Conservation (phyloP, 306 rosid species). For the Sicyos baderoa region DNA sequence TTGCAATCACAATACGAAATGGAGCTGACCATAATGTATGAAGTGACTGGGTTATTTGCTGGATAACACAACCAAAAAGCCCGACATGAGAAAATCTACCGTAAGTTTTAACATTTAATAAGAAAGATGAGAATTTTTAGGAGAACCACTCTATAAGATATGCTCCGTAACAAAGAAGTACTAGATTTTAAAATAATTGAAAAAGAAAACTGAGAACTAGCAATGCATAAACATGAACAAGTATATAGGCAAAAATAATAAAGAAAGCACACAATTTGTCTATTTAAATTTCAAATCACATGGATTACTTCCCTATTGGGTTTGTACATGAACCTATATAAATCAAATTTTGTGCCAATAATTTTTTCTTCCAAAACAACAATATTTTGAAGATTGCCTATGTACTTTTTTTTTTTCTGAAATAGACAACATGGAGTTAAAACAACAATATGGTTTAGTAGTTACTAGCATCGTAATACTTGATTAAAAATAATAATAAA, state of each 20-base stretch:
- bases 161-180: background rate
- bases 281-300: background rate
- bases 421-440: background rate
- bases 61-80: slow-evolving; percentile 15
- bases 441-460: background rate
- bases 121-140: background rate
- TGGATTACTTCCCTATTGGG: background rate
- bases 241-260: background rate
- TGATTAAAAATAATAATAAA: background rate
- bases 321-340: background rate
- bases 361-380: background rate
- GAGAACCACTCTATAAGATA: background rate
- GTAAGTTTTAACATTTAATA: background rate
- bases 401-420: background rate
- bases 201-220: background rate
- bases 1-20: slow-evolving; percentile 32
- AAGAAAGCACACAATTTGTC: background rate
- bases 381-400: background rate
- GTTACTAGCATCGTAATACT: background rate
- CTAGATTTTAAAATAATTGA: background rate
- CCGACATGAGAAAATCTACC: background rate
- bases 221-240: background rate
- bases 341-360: background rate
- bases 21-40: slow-evolving; percentile 51
- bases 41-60: slow-evolving; percentile 43